Evolutionary conservation across 768 basidiomycete genomes (phyloP), one percentile per base, ranked within the genome.

Genomic region (Lactarius sanguifluus): DNA sequence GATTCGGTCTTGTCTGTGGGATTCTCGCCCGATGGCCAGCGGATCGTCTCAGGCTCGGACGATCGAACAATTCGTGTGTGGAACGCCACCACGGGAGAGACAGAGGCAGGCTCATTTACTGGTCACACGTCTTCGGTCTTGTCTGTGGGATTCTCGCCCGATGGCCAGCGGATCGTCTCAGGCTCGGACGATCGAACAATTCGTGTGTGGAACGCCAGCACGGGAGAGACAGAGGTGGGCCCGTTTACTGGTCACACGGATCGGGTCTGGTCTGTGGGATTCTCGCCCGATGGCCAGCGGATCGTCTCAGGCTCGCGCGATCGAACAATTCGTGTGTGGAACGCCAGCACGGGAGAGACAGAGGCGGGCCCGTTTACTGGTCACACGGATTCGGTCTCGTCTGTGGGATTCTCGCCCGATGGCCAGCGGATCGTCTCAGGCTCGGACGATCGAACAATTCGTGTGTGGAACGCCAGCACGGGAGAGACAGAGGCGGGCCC

Each of bases 51-150:
- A 15, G 65, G 30, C 10, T 56, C 65, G 1, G 5, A 13, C 1
- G 65, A 66, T 43, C 34, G 23, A 9, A 57, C n/a, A 7, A 41
- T 66, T 32, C 58, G 58, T 3, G 36, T 66, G 12, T 66, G 65
- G 65, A 45, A 66, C n/a, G 40, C 34, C 0, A 43, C 16, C 3
- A 56, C 23, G 6, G 50, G 50, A 40, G 38, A 40, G 13, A 40
- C 38, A 40, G 38, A 40, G 38, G 38, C 5, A 0, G 38, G 38
- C 15, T 15, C 38, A 2, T 13, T 15, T 40, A 40, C 15, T 40
- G 38, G 38, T 15, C 38, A 40, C 38, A 40, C 13, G 38, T 0
- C 0, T 40, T 15, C 15, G 38, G 38, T 40, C 38, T 0, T 0
- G 15, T 40, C 38, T 40, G 38, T 40, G 38, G 15, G 5, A 15